These are phyloP conservation scores for Linnemannia exigua DNA, from an alignment of 192 early-diverging fungal genomes.

Conservation along the genomic window DNA sequence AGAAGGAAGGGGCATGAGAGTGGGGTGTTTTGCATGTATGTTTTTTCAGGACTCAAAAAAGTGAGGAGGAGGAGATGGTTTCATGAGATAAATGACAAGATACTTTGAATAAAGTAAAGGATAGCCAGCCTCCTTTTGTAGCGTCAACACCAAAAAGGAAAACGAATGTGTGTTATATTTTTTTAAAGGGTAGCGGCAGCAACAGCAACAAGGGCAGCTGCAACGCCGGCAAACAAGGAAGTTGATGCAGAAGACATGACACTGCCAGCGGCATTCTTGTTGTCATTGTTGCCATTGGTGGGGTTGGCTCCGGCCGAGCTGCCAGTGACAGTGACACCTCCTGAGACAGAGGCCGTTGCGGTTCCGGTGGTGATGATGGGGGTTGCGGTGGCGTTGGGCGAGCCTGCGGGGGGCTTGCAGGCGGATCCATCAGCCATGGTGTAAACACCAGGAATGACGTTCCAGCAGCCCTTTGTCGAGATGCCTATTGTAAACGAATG, in stretches of 20 bases:
- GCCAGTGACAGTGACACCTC: neutral
- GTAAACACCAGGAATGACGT: conserved; percentile 53
- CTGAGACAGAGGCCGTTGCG: neutral
- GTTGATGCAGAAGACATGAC: neutral
- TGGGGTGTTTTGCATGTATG: neutral
- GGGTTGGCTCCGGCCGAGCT: neutral
- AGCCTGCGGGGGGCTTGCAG: conserved; percentile 12
- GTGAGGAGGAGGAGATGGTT: neutral
- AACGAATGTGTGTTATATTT: neutral
- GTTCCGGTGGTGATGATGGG: neutral
- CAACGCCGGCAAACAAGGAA: neutral
- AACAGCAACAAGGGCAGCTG: neutral
- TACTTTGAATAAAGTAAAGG: neutral
- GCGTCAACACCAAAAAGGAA: neutral
- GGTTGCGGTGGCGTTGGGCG: neutral
- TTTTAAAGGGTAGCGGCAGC: neutral
- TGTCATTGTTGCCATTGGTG: neutral
- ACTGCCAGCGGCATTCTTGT: neutral
- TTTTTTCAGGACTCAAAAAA: neutral
- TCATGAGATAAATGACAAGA: neutral
- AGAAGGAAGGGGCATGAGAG: neutral
- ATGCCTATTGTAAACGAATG: conserved; percentile 16
- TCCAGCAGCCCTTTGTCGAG: conserved; percentile 51
- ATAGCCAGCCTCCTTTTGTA: neutral
- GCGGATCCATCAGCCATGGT: conserved; percentile 27